A percentile compares a stretch with the other conserved stretches of the same genome.
Evolutionary conservation across 306 rosid genomes (phyloP).

Genomic region (Gastrolobium villosum): DNA sequence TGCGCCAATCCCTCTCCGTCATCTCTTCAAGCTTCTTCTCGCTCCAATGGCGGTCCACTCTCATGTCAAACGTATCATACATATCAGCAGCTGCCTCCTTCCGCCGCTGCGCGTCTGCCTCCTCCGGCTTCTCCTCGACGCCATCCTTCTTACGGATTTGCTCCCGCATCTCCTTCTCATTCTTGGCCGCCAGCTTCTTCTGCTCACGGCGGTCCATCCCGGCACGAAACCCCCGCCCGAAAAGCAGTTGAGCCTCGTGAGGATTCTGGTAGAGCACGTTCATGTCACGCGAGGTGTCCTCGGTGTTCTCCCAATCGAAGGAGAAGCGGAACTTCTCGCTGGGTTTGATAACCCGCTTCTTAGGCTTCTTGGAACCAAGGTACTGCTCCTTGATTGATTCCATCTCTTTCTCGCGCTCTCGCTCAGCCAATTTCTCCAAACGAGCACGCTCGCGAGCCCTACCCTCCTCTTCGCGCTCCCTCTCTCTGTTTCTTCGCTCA

Average conservation of each 20-base stretch:
- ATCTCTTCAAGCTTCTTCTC: conserved; percentile 93
- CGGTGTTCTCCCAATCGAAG: conserved; percentile 94
- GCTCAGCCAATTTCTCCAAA: conserved; percentile 70
- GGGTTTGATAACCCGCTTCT: conserved; percentile 89
- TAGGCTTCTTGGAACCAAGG: conserved; percentile 86
- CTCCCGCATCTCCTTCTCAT: conserved; percentile 86
- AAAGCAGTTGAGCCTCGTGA: conserved; percentile 89
- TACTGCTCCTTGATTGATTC: conserved; percentile 88
- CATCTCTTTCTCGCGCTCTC: conserved; percentile 85
- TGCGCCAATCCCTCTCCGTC: conserved; percentile 92
- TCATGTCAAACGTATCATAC: conserved; percentile 85
- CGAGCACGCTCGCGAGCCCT: conserved; percentile 73
- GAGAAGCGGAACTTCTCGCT: conserved; percentile 95
- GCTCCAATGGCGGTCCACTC: conserved; percentile 92
- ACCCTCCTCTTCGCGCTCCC: conserved; percentile 78
- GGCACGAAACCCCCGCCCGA: conserved; percentile 87
- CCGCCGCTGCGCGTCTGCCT: conserved; percentile 81
- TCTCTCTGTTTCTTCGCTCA: conserved; percentile 69
- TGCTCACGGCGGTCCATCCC: conserved; percentile 95
- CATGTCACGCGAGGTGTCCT: conserved; percentile 93
- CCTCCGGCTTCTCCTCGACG: conserved; percentile 86
- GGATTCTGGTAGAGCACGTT: conserved; percentile 84
- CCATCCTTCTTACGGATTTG: conserved; percentile 79
- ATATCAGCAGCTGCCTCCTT: conserved; percentile 87
- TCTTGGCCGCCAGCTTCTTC: conserved; percentile 92